Evolutionary conservation across 306 rosid genomes (phyloP).

Genomic region (Clitoria ternatea): DNA sequence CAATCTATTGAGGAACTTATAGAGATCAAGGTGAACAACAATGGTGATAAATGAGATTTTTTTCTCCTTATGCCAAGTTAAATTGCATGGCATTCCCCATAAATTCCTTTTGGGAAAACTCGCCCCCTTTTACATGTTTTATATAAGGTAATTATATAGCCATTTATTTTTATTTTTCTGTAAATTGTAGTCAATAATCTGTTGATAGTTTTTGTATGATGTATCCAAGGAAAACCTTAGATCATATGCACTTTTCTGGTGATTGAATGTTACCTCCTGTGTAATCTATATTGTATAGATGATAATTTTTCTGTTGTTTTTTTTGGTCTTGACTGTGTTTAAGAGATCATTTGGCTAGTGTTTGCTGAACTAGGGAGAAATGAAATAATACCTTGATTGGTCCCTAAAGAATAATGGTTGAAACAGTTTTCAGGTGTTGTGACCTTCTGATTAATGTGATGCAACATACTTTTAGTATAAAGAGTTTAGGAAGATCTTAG

Average conservation of each 20-base stretch:
- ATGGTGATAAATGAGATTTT: constrained; percentile 28
- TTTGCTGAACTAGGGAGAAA: constrained; percentile 14
- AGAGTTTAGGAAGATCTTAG: background rate
- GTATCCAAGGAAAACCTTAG: constrained; percentile 1
- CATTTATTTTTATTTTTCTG: constrained; percentile 20
- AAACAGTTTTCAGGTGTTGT: background rate
- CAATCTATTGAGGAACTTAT: constrained; percentile 78
- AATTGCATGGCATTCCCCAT: constrained; percentile 33
- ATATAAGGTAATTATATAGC: constrained; percentile 27
- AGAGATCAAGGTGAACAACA: constrained; percentile 68
- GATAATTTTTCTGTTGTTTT: background rate
- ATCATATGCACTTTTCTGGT: background rate
- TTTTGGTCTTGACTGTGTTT: constrained; percentile 13
- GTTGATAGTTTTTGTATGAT: constrained; percentile 29
- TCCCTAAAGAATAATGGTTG: background rate
- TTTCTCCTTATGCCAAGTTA: constrained; percentile 33
- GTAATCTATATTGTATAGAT: constrained; percentile 11
- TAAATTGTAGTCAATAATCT: constrained; percentile 31
- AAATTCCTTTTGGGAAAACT: constrained; percentile 22
- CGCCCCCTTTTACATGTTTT: constrained; percentile 4
- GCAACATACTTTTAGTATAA: background rate
- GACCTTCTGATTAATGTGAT: background rate
- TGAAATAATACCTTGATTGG: constrained; percentile 11
- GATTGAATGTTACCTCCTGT: constrained; percentile 9
- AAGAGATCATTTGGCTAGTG: constrained; percentile 3